These are phyloP conservation scores for Phytophthora litchii DNA, from an alignment of 352 stramenopile genomes.

Conservation along the genomic window DNA sequence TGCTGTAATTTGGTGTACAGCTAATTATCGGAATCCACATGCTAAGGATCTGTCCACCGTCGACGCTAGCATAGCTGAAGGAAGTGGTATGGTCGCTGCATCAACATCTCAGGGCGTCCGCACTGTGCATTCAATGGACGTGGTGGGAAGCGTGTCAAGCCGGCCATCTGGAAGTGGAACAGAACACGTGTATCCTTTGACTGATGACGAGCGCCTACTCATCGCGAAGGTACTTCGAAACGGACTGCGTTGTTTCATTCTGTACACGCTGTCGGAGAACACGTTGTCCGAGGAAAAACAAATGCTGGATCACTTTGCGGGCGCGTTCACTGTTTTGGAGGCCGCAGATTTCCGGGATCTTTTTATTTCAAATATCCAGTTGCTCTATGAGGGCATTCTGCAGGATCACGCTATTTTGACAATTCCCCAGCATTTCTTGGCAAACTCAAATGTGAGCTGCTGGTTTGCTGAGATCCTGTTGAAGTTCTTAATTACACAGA, in stretches of 20 bases:
- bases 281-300: constrained; percentile 93
- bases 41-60: constrained; percentile 84
- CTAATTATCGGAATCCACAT: constrained; percentile 91
- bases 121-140: constrained; percentile 24
- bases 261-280: constrained; percentile 92
- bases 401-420: constrained; percentile 93
- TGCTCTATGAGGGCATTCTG: constrained; percentile 94
- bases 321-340: constrained; percentile 96
- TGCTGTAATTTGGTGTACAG: constrained; percentile 98
- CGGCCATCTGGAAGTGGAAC: constrained; percentile 22
- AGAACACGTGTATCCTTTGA: constrained; percentile 86
- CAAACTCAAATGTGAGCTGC: constrained; percentile 92
- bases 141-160: constrained; percentile 17
- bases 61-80: constrained; percentile 56
- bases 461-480: constrained; percentile 96
- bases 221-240: constrained; percentile 94
- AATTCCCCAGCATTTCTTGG: constrained; percentile 95
- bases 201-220: constrained; percentile 92
- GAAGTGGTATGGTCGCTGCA: constrained; percentile 25
- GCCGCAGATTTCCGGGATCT: constrained; percentile 93
- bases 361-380: constrained; percentile 89
- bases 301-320: constrained; percentile 96
- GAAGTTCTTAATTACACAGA: constrained; percentile 94
- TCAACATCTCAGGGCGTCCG: constrained; percentile 27
- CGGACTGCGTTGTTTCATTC: constrained; percentile 92